Conservation (phyloP, 768 basidiomycete species). For the Paxillus ammoniavirescens region DNA sequence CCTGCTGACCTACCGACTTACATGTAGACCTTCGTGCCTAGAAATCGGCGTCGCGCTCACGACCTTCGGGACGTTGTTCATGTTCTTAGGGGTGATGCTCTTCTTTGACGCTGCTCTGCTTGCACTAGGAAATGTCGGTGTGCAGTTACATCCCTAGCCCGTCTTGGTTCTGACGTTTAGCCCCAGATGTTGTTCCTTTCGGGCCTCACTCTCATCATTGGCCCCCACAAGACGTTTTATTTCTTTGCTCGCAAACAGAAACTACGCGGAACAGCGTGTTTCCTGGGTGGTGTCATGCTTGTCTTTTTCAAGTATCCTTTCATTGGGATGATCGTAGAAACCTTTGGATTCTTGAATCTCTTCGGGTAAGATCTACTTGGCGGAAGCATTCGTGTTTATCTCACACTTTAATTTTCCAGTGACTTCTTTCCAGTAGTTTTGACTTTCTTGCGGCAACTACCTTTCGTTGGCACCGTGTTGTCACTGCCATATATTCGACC, state of each 20-base stretch:
- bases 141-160: conserved; percentile 3
- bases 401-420: conserved; percentile 42
- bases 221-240: conserved; percentile 94
- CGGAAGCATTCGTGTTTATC: neutral
- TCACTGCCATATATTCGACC: conserved; percentile 84
- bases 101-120: conserved; percentile 96
- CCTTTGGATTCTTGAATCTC: conserved; percentile 94
- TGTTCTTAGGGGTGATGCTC: conserved; percentile 93
- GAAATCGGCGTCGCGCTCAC: conserved; percentile 97
- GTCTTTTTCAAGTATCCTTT: conserved; percentile 97
- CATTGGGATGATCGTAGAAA: conserved; percentile 89
- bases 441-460: conserved; percentile 93
- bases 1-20: neutral
- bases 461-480: conserved; percentile 84
- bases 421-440: conserved; percentile 99
- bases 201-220: conserved; percentile 95
- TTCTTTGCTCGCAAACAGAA: conserved; percentile 98
- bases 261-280: conserved; percentile 84
- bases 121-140: conserved; percentile 93
- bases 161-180: neutral
- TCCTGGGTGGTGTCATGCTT: conserved; percentile 85
- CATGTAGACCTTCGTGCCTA: conserved; percentile 29
- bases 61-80: conserved; percentile 92
- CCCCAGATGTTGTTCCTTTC: conserved; percentile 89
- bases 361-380: conserved; percentile 69